Conservation (phyloP, 805 yeast genomes). For the Blastobotrys americana region DNA sequence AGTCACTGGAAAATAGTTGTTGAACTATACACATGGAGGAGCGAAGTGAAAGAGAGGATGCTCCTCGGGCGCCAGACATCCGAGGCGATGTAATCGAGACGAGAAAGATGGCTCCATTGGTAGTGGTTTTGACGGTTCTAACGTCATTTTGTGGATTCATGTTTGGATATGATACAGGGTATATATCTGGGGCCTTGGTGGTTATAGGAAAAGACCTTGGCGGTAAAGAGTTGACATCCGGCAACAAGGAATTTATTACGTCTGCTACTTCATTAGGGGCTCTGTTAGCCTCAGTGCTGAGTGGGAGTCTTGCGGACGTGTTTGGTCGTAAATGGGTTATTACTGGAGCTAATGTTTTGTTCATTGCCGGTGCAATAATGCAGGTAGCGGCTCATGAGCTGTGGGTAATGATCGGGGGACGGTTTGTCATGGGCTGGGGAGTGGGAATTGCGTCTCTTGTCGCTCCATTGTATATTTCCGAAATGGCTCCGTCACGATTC, state of each 20-base stretch:
- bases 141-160: conserved; percentile 91
- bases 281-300: conserved; percentile 63
- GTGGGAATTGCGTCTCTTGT: conserved; percentile 92
- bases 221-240: conserved; percentile 50
- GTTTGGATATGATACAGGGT: conserved; percentile 98
- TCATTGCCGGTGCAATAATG: conserved; percentile 74
- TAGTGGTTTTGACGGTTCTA: conserved; percentile 50
- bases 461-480: conserved; percentile 90
- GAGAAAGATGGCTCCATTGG: conserved; percentile 12
- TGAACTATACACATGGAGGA: no score
- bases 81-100: conserved; percentile 23
- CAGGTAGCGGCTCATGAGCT: conserved; percentile 76
- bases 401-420: conserved; percentile 89
- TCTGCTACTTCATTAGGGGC: conserved; percentile 96
- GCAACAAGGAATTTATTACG: conserved; percentile 84
- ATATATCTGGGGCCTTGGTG: conserved; percentile 88
- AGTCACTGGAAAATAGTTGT: no score
- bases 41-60: not conserved
- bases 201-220: conserved; percentile 68
- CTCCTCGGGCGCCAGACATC: not conserved
- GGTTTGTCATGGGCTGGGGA: conserved; percentile 92
- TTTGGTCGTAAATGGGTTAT: conserved; percentile 82
- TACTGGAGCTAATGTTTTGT: conserved; percentile 73
- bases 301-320: conserved; percentile 76
- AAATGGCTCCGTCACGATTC: conserved; percentile 84